Evolutionary conservation across 176 grass and related monocot genomes (phyloP), one percentile per base, ranked within the genome.

Genomic region (Ensete ventricosum): DNA sequence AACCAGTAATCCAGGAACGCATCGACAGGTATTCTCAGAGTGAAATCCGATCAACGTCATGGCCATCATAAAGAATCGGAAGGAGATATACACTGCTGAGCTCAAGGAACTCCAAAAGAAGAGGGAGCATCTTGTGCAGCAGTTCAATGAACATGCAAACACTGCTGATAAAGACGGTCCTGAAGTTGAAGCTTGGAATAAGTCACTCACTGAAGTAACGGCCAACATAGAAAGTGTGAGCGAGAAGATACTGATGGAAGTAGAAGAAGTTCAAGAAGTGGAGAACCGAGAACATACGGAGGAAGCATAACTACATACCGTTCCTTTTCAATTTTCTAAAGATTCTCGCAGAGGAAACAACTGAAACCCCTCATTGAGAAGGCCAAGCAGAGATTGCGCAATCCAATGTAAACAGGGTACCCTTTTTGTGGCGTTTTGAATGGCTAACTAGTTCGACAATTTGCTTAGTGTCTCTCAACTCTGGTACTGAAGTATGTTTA

Each of bases 231-330:
- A 99, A 76, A 81, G 74, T 62, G 95, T 89, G 58, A 99, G 88
- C 0, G 88, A 99, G 88, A 99, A 93, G 76, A 99, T 94, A 80
- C 89, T 99, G 85, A 99, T 94, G 95, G 95, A 99, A 81, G 90
- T 23, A 98, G 78, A 90, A 98, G 67, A 98, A 99, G 84, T 74
- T 83, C 12, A 99, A 99, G 67, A 99, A 94, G 78, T 99, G 95
- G 95, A 98, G 91, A 59, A 91, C 80, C 14, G 95, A 91, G 84
- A 99, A 99, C 71, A 77, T 94, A 10, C 87, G 95, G 83, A 94
- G 95, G 81, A 99, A 99, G 78, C 95, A 99, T 73, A 99, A 99
- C 48, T 99, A 94, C 12, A 86, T 87, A 29, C 95, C 95, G 0
- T 99, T 99, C 87, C 52, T 96, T 52, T 96, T 96, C 75, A 96